phyloP scores from a whole-genome alignment of 108 stramenopile species.

The Cyclostephanos invisitatus region DNA sequence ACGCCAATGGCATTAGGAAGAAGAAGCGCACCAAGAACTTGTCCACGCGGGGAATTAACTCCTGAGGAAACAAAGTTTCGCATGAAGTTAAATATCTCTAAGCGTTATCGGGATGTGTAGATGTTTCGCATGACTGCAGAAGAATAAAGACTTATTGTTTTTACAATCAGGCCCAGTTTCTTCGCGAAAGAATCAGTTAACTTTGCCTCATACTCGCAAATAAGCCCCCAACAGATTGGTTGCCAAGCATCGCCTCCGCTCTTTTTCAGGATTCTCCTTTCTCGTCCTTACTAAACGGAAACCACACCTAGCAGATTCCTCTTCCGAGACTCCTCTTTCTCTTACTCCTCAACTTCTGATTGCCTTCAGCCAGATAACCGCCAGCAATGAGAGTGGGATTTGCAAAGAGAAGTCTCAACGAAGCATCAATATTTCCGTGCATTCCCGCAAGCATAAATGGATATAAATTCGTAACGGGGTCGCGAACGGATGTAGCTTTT shows the following conservation, averaged over 20 bases:
- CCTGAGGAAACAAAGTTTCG: slow-evolving; percentile 89
- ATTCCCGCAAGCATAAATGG: background rate
- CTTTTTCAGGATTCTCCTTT: no score
- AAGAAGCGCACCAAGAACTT: slow-evolving; percentile 79
- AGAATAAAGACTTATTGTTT: background rate
- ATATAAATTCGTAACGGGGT: background rate
- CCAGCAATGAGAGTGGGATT: background rate
- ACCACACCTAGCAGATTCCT: no score
- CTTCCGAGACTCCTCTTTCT: no score
- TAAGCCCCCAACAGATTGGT: no score
- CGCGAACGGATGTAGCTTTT: slow-evolving; percentile 6
- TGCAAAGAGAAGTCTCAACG: background rate
- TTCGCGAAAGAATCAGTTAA: no score
- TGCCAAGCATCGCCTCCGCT: no score
- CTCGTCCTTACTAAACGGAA: no score
- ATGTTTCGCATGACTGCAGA: background rate
- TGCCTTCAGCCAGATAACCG: background rate
- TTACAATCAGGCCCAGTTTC: background rate
- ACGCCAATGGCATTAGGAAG: slow-evolving; percentile 93
- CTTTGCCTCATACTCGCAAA: no score
- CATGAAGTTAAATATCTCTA: slow-evolving; percentile 89
- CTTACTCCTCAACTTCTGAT: background rate
- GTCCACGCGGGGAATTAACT: slow-evolving; percentile 84
- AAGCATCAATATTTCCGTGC: background rate
- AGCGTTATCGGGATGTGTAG: slow-evolving; percentile 70